A percentile compares a stretch with the other conserved stretches of the same genome.
Evolutionary conservation across 495 filamentous ascomycete species (phyloP).

Genomic region (Tirmania nivea): DNA sequence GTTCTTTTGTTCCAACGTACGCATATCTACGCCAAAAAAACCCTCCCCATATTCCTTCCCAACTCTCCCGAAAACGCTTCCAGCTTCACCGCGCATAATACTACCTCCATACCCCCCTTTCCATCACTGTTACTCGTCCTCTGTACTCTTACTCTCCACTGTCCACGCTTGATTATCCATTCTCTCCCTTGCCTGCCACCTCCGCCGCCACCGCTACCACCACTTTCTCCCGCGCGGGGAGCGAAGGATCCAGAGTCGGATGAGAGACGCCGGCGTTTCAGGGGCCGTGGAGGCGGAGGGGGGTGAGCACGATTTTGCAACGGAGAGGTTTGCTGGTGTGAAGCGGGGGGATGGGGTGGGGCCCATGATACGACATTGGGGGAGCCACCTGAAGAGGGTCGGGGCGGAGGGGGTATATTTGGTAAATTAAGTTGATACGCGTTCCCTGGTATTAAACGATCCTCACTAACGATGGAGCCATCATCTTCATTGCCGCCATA

Average conservation of each 20-base stretch:
- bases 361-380: background rate
- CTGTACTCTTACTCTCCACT: slow-evolving; percentile 62
- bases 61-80: slow-evolving; percentile 49
- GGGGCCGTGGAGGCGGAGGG: background rate
- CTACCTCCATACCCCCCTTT: slow-evolving; percentile 32
- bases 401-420: background rate
- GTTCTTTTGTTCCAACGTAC: too few relatives aligned
- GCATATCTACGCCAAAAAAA: slow-evolving; percentile 33
- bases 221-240: background rate
- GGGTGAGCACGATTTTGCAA: background rate
- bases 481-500: slow-evolving; percentile 3
- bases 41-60: slow-evolving; percentile 42
- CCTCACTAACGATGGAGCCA: background rate
- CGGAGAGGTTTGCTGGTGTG: background rate
- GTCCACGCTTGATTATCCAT: slow-evolving; percentile 57
- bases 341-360: background rate
- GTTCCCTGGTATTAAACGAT: background rate
- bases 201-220: background rate
- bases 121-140: slow-evolving; percentile 3
- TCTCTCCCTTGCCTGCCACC: slow-evolving; percentile 23
- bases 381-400: background rate
- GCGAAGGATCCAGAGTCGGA: background rate
- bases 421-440: background rate
- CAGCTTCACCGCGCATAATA: slow-evolving; percentile 60
- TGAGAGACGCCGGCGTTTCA: too few relatives aligned